Base-by-base conservation (phyloP, 2,329 filamentous ascomycete species). In the Penicillium sp. region DNA sequence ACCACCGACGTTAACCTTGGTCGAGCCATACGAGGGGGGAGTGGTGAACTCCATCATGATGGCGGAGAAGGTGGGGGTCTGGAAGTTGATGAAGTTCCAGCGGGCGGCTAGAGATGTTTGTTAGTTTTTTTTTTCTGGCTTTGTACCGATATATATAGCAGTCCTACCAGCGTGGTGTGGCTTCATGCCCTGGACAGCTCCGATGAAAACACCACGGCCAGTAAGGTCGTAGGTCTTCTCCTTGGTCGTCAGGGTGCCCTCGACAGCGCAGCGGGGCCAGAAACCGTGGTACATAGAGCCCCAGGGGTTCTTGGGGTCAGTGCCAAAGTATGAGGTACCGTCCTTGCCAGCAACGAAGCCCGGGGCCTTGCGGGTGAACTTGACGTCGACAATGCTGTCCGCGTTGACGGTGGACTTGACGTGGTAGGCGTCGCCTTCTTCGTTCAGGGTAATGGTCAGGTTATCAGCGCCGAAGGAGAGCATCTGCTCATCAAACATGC, bases 141-240 rank as follows among this genome's bases (percentile, higher is more conserved):
- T 16, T 52, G 1, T 14, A 16, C 4, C 7, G 4, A 14, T 10
- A 22, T 16, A 42, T 10, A 6, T 40, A 19, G 7, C 35, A 40
- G 38, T 52, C 80, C 70, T 81, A 87, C 85, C 93, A 61, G 93
- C 91, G 76, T 99, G 96, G 78, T 99, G 95, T 43, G 95, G 95
- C 85, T 99, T 99, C 94, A 98, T 98, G 76, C 93, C 95, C 81
- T 98, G 95, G 54, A 98, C 81, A 43, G 92, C 93, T 76, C 95
- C 90, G 67, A 89, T 84, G 79, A 93, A 94, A 71, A 96, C 82
- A 35, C 88, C 93, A 65, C 83, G 86, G 59, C 94, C 94, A 72
- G 87, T 89, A 76, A 97, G 88, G 75, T 97, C 89, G 64, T 97
- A 83, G 40, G 90, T 87, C 52, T 92, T 92, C 37, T 92, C 87